Evolutionary conservation across 768 basidiomycete species (phyloP), one percentile per base, ranked within the genome.

Genomic region (Lactarius vividus): DNA sequence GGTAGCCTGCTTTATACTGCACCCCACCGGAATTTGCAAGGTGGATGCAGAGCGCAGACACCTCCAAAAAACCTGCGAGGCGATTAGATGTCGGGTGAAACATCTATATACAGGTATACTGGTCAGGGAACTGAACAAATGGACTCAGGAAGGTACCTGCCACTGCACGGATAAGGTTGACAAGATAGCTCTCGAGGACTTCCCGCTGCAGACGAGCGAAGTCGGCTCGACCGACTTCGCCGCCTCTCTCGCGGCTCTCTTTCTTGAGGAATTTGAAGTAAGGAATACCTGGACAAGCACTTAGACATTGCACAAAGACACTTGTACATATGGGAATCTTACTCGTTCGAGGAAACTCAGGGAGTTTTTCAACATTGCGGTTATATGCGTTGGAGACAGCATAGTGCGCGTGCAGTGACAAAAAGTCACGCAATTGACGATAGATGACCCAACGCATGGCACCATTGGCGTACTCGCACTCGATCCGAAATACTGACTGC

Each of bases 391-490:
- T 96, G 10, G 93, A 89, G 23, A 97, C 79, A 1, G 88, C 80
- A 74, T 96, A 97, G 74, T 98, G 95, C 0, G 89, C 83, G 75
- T 98, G 96, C 28, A 99, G 77, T 29, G 89, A 89, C 55, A 96
- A 62, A 73, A 99, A 97, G 75, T 98, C 96, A 67, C 92, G 87
- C 61, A 97, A 82, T 77, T 96, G 89, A 60, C 96, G 88, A 76
- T 94, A 94, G n/a, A 94, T 83, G 33, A 97, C 96, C 96, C 97
- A 99, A 75, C 94, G 81, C 73, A 84, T 87, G 15, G 89, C 88
- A 26, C 94, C 94, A 69, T 96, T 95, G 0, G 94, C 96, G 75
- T 99, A 98, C 76, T 97, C 92, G 74, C 95, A 98, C 76, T 96
- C 94, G 70, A 96, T 94, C 18, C 93, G 85, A 74, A 96, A 96